Percentiles rank a stretch among this genome's conserved stretches.
Conservation (phyloP, 352 stramenopile genomes). For the Thalassiosira livingstoniorum region DNA sequence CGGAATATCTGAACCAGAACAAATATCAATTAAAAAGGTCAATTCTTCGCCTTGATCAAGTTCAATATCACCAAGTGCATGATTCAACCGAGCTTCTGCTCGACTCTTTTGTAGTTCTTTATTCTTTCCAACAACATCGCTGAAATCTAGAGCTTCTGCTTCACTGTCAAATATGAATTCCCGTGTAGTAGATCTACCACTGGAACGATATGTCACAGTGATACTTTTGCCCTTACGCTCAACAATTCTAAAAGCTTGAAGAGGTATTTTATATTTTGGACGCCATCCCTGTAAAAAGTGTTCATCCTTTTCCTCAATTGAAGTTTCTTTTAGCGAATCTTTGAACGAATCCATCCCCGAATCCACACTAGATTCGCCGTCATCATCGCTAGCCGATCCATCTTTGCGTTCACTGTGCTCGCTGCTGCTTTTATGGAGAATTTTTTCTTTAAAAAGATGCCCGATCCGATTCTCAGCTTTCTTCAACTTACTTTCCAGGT, state of each 20-base stretch:
- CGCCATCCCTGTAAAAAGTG: conserved; percentile 66
- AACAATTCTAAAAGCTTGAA: conserved; percentile 54
- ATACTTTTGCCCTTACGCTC: conserved; percentile 56
- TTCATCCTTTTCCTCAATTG: conserved; percentile 19
- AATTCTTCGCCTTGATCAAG: conserved; percentile 61
- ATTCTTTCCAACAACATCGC: conserved; percentile 57
- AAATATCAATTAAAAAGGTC: conserved; percentile 77
- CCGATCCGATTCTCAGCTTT: conserved; percentile 24
- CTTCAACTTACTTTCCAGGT: background rate
- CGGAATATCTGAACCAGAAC: conserved; percentile 67
- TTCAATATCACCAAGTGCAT: conserved; percentile 53
- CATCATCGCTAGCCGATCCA: conserved; percentile 24
- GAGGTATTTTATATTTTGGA: conserved; percentile 70
- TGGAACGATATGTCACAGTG: conserved; percentile 43
- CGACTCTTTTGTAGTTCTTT: conserved; percentile 52
- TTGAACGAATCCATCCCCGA: conserved; percentile 29
- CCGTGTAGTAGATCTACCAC: conserved; percentile 42
- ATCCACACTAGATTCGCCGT: conserved; percentile 38
- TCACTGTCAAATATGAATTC: conserved; percentile 76
- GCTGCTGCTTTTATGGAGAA: background rate
- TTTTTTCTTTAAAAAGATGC: background rate
- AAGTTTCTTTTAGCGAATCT: background rate
- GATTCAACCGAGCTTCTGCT: conserved; percentile 44
- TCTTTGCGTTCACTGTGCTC: conserved; percentile 26
- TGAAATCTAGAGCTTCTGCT: conserved; percentile 58